Percentiles rank a stretch among this genome's conserved stretches.
These are phyloP conservation scores for Quercus ilex DNA, from an alignment of 306 rosid genomes.

Conservation along the genomic window DNA sequence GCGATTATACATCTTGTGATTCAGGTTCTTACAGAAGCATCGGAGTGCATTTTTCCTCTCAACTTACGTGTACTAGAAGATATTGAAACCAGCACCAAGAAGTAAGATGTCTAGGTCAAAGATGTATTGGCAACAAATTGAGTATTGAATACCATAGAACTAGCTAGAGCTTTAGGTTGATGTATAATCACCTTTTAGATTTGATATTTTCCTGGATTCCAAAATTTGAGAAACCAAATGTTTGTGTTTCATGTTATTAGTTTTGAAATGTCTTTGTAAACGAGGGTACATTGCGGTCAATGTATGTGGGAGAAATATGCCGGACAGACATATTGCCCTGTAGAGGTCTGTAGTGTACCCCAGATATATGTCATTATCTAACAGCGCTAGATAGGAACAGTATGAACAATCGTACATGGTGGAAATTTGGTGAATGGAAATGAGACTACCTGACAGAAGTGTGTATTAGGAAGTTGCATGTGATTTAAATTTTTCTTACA, in stretches of 20 bases:
- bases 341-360: too few relatives aligned
- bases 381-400: too few relatives aligned
- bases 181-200: background rate
- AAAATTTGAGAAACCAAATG: too few relatives aligned
- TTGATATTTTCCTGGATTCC: background rate
- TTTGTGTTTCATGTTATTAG: background rate
- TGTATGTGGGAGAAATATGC: too few relatives aligned
- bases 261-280: background rate
- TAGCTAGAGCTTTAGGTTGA: background rate
- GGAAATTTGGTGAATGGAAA: too few relatives aligned
- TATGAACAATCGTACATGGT: too few relatives aligned
- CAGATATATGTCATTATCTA: too few relatives aligned
- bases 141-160: constrained; percentile 25
- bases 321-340: too few relatives aligned
- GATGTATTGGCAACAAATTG: background rate
- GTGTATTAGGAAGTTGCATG: too few relatives aligned
- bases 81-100: constrained; percentile 48
- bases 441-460: too few relatives aligned
- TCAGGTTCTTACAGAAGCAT: constrained; percentile 71
- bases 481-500: too few relatives aligned
- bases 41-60: constrained; percentile 63
- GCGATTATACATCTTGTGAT: constrained; percentile 8
- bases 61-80: constrained; percentile 57
- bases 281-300: background rate
- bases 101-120: constrained; percentile 21